phyloP scores from a whole-genome alignment of 768 basidiomycete genomes.

The Neoboletus brunneissimus region DNA sequence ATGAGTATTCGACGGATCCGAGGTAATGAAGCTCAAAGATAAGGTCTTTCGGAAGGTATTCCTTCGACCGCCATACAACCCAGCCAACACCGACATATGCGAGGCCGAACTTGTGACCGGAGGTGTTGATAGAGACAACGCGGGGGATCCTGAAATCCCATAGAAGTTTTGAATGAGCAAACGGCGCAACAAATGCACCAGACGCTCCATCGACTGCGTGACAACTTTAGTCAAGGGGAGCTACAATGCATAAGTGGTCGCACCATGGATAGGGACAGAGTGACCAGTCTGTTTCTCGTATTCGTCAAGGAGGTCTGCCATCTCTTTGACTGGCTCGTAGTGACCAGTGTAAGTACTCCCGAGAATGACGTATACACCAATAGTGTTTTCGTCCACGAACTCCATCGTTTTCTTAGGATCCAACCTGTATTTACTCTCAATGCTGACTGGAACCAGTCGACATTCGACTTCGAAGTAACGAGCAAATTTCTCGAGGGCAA shows the following conservation, averaged over 20 bases:
- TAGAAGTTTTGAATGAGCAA: conserved; percentile 47
- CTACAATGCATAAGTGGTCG: conserved; percentile 25
- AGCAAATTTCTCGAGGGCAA: conserved; percentile 69
- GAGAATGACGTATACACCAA: conserved; percentile 63
- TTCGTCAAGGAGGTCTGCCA: conserved; percentile 67
- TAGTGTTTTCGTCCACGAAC: conserved; percentile 68
- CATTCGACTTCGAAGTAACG: conserved; percentile 66
- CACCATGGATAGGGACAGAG: conserved; percentile 43
- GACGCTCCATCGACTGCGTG: conserved; percentile 54
- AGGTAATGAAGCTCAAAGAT: conserved; percentile 61
- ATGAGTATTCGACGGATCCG: conserved; percentile 69
- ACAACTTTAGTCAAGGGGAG: background rate
- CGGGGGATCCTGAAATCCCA: conserved; percentile 64
- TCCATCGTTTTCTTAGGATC: conserved; percentile 64
- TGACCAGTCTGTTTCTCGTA: conserved; percentile 48
- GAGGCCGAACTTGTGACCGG: conserved; percentile 62
- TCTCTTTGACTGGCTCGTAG: conserved; percentile 81
- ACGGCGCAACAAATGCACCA: conserved; percentile 63
- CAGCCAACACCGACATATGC: conserved; percentile 60
- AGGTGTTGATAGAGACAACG: conserved; percentile 57
- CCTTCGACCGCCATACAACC: conserved; percentile 58
- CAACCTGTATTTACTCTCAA: conserved; percentile 75
- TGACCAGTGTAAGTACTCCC: conserved; percentile 57
- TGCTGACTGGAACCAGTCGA: conserved; percentile 60
- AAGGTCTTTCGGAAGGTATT: conserved; percentile 62